phyloP scores from a whole-genome alignment of 257 asterid genomes.

The Striga asiatica region DNA sequence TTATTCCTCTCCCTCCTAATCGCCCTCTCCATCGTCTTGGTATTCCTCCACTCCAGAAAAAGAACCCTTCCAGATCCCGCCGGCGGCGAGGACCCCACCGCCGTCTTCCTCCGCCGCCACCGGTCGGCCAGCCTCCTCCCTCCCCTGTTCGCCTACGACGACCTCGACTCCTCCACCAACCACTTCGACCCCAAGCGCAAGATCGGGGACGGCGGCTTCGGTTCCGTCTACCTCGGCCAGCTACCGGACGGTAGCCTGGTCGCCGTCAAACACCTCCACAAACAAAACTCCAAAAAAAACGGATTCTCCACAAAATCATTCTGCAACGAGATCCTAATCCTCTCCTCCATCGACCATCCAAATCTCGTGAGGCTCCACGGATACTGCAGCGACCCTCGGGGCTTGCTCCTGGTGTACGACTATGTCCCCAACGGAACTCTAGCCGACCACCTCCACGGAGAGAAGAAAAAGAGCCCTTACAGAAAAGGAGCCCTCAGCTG shows the following conservation, averaged over 20 bases:
- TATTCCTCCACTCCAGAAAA: conserved; percentile 30
- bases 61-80: conserved; percentile 18
- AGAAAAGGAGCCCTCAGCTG: conserved; percentile 38
- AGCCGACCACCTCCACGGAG: conserved; percentile 88
- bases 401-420: conserved; percentile 70
- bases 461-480: conserved; percentile 25
- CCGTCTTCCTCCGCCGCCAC: conserved; percentile 67
- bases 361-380: conserved; percentile 88
- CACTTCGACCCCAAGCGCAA: conserved; percentile 70
- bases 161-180: conserved; percentile 66
- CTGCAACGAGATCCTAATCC: conserved; percentile 79
- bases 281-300: conserved; percentile 36
- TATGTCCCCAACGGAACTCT: conserved; percentile 85
- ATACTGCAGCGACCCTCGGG: conserved; percentile 94
- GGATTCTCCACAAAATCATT: conserved; percentile 66
- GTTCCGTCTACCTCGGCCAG: conserved; percentile 79
- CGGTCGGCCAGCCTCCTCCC: conserved; percentile 80
- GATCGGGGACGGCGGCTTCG: conserved; percentile 93
- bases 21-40: conserved; percentile 31
- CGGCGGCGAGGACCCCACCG: conserved; percentile 77
- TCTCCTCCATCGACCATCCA: conserved; percentile 73
- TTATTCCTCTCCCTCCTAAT: conserved; percentile 43
- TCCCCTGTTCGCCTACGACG: conserved; percentile 81
- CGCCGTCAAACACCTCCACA: conserved; percentile 86
- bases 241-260: conserved; percentile 55